Percentiles rank a stretch among this genome's conserved stretches.
phyloP scores from a whole-genome alignment of 495 filamentous ascomycete species.

The Trypethelium eluteriae region DNA sequence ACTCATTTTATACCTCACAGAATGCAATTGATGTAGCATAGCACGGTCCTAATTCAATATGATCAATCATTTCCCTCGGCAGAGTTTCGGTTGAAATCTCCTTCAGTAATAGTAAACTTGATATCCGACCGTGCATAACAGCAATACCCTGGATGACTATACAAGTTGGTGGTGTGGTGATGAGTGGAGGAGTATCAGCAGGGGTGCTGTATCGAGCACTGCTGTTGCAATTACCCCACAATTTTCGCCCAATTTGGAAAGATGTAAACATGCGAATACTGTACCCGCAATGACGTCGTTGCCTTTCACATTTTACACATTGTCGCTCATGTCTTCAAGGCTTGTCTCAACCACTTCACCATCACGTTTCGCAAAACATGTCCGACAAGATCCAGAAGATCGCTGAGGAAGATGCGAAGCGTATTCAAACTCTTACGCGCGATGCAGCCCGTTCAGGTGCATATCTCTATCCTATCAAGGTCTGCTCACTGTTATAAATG shows the following conservation, averaged over 20 bases:
- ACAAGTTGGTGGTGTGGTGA: too few relatives aligned
- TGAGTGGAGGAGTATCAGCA: too few relatives aligned
- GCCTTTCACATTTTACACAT: neutral
- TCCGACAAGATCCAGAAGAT: constrained; percentile 35
- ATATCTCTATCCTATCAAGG: constrained; percentile 83
- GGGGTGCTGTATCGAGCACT: too few relatives aligned
- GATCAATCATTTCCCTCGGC: neutral
- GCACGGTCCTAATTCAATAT: neutral
- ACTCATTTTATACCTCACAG: neutral
- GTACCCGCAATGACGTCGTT: neutral
- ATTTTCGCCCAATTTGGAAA: neutral
- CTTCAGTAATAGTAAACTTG: too few relatives aligned
- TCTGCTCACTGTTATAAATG: constrained; percentile 25
- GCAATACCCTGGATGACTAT: too few relatives aligned
- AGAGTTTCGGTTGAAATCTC: neutral
- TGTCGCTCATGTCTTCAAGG: neutral
- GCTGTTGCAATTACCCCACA: neutral
- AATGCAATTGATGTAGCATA: neutral
- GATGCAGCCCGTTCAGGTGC: constrained; percentile 63
- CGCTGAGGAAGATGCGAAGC: constrained; percentile 48
- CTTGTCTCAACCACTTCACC: neutral
- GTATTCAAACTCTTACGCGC: constrained; percentile 46
- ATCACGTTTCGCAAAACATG: constrained; percentile 24
- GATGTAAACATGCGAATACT: neutral
- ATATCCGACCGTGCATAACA: too few relatives aligned